Evolutionary conservation across 192 early-diverging fungal species (phyloP).

Genomic region (Rhizoclosmatium globosum): DNA sequence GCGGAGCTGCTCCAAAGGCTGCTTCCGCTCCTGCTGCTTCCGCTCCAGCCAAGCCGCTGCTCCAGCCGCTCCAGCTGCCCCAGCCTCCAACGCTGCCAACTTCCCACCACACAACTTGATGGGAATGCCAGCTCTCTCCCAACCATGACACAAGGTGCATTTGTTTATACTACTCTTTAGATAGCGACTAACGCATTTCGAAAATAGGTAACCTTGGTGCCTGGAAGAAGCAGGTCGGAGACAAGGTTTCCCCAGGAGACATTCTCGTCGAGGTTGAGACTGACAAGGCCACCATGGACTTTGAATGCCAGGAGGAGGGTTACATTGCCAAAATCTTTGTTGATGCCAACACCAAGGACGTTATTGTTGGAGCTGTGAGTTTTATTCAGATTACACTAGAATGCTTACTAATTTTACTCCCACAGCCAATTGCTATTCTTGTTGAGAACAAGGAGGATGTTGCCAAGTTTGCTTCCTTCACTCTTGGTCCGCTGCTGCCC

Average conservation of each 20-base stretch:
- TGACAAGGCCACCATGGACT: slow-evolving; percentile 99
- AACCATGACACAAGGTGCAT: slow-evolving; percentile 89
- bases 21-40: slow-evolving; percentile 27
- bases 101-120: slow-evolving; percentile 83
- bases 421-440: slow-evolving; percentile 88
- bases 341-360: slow-evolving; percentile 81
- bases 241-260: slow-evolving; percentile 87
- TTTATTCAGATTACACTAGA: neutral
- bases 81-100: slow-evolving; percentile 20
- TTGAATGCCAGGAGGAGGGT: slow-evolving; percentile 98
- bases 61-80: slow-evolving; percentile 36
- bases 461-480: slow-evolving; percentile 86
- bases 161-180: neutral
- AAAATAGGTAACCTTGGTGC: slow-evolving; percentile 76
- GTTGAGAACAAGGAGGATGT: slow-evolving; percentile 90
- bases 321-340: slow-evolving; percentile 92
- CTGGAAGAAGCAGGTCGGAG: slow-evolving; percentile 95
- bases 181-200: neutral
- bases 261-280: slow-evolving; percentile 96
- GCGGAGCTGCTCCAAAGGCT: slow-evolving; percentile 26
- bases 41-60: slow-evolving; percentile 32
- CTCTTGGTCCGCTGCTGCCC: slow-evolving; percentile 33
- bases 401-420: slow-evolving; percentile 29
- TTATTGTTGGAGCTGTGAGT: slow-evolving; percentile 75
- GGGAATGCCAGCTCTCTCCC: slow-evolving; percentile 97